A percentile compares a stretch with the other conserved stretches of the same genome.
Evolutionary conservation across 139 green algal genomes (phyloP).

Genomic region (Chlorella sp.): DNA sequence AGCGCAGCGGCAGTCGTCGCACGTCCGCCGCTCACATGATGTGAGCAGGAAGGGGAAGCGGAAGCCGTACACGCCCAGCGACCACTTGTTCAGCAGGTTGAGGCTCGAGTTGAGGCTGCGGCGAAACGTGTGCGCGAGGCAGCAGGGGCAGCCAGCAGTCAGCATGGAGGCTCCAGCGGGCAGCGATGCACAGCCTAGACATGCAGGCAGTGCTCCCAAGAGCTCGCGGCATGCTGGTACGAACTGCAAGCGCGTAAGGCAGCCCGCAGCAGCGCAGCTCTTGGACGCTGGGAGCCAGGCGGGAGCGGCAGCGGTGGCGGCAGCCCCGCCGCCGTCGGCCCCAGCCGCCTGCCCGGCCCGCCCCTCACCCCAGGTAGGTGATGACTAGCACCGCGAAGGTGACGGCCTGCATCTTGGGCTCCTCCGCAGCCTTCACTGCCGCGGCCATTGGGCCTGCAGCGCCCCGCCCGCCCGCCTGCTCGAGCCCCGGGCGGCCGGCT

Average conservation of each 20-base stretch:
- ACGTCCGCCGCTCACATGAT: slow-evolving; percentile 7
- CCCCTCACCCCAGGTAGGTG: not conserved
- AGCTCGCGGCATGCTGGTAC: too few relatives aligned
- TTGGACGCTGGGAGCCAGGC: too few relatives aligned
- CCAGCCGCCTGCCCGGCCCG: not conserved
- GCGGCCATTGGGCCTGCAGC: too few relatives aligned
- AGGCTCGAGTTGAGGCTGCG: slow-evolving; percentile 24
- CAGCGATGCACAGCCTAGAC: too few relatives aligned
- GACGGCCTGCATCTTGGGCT: not conserved
- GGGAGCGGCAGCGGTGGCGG: not conserved
- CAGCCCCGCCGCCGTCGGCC: too few relatives aligned
- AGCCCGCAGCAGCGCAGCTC: not conserved
- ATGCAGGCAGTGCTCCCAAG: too few relatives aligned
- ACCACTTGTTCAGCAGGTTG: slow-evolving; percentile 37
- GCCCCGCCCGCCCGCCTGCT: too few relatives aligned
- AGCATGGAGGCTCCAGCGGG: too few relatives aligned
- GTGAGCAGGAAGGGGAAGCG: slow-evolving; percentile 30
- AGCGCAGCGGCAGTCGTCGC: not conserved
- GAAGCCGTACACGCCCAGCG: slow-evolving; percentile 27
- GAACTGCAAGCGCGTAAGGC: too few relatives aligned
- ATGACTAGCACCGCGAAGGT: not conserved
- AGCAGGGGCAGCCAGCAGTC: too few relatives aligned
- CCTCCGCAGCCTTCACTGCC: not conserved
- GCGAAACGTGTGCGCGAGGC: too few relatives aligned
- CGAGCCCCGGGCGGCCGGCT: too few relatives aligned